phyloP scores from a whole-genome alignment of 352 stramenopile species.

The Globisporangium nunn region DNA sequence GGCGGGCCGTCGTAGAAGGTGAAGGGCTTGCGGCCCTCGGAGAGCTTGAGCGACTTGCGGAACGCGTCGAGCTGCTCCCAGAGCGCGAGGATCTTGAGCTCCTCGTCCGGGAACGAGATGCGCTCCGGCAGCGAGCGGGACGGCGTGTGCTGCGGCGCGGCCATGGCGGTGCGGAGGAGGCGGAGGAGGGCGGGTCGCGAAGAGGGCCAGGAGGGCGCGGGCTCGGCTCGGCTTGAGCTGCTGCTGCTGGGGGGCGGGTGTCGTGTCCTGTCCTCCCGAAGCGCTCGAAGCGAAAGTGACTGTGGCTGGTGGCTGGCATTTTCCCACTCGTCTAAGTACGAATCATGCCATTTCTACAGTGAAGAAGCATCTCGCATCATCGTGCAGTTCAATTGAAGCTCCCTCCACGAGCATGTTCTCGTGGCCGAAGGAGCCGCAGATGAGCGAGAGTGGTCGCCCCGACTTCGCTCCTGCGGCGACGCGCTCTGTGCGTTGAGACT shows the following conservation, averaged over 20 bases:
- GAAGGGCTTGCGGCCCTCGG: slow-evolving; percentile 92
- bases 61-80: slow-evolving; percentile 89
- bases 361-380: no score
- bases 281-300: slow-evolving; percentile 1
- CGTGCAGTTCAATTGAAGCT: no score
- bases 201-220: no score
- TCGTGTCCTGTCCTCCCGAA: background rate
- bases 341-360: no score
- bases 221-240: background rate
- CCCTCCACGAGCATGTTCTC: no score
- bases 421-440: no score
- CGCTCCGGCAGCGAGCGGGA: slow-evolving; percentile 73
- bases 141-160: slow-evolving; percentile 19
- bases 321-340: slow-evolving; percentile 4
- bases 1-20: slow-evolving; percentile 99
- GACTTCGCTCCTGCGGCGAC: no score
- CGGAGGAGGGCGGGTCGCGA: background rate
- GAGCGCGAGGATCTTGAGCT: slow-evolving; percentile 65
- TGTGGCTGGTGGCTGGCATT: slow-evolving; percentile 4
- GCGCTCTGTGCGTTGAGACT: no score
- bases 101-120: slow-evolving; percentile 83
- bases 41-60: slow-evolving; percentile 88
- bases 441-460: no score
- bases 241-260: no score
- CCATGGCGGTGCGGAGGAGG: slow-evolving; percentile 4